Evolutionary conservation across 495 filamentous ascomycete species (phyloP), one percentile per base, ranked within the genome.

Genomic region (Bombardia bombarda): DNA sequence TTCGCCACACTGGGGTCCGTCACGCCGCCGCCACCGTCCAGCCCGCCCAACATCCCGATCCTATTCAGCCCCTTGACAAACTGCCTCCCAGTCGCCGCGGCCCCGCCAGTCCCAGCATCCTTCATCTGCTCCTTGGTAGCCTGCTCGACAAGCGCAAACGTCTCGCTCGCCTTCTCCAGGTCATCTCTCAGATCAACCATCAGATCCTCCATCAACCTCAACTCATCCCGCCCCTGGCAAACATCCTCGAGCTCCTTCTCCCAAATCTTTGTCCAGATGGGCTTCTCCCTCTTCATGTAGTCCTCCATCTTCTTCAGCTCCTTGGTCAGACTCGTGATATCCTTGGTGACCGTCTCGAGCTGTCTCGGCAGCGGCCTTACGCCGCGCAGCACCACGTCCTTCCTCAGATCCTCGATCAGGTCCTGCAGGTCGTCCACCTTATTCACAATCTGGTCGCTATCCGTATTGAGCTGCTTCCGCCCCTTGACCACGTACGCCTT

Each of bases 211-310:
- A 93, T 87, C 69, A 95, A 82, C 14, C 86, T 92, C 40, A 97
- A 75, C 54, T 94, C 80, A 55, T 97, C 90, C 53, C 89, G 81
- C 49, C 95, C 93, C 50, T 90, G 87, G 66, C 90, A 97, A 12
- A 99, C 92, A 36, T 87, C 74, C 61, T 95, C 82, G 35, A 99
- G 70, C 55, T 97, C 89, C 63, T 87, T 85, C 74, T 96, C 89
- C 92, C 93, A 97, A 46, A 97, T 92, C 73, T 95, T 95, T 19
- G 85, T 93, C 87, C 92, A 99, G 34, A 95, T 67, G 0, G 92
- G 92, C 63, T 93, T 94, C 74, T 99, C 92, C 19, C 74, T 74
- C 51, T 82, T 83, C 59, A 97, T 74, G 69, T 84, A 95, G 30
- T 94, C 89, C 50, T 92, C 81, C 80, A 97, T 86, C 69, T 87